Base-by-base conservation (phyloP, 2,329 filamentous ascomycete genomes). In the Stagonosporopsis vannaccii region DNA sequence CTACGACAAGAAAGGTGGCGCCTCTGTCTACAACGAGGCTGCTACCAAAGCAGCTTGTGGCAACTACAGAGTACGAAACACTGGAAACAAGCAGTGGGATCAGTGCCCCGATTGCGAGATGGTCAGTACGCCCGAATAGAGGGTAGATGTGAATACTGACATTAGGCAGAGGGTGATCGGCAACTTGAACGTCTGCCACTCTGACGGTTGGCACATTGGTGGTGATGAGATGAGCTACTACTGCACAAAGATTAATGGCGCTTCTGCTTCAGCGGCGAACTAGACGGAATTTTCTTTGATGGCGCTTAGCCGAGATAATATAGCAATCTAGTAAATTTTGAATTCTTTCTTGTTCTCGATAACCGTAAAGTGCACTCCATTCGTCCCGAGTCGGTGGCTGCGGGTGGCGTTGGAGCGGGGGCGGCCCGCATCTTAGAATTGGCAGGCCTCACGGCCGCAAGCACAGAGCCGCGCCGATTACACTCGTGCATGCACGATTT, bases 211-310 rank as follows among this genome's bases (percentile, higher is more conserved):
- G 49, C 68, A 73, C 45, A 65, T 73, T 40, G 70, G 70, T 17
- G 70, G 70, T 19, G 68, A 72, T 19, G 70, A 73, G 51, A 19
- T 69, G 25, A 54, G 55, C 30, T 59, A 70, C 48, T 73, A 73
- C 41, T 73, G 70, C 58, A 11, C 33, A 4, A 54, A 60, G 25
- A 20, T 65, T 33, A 61, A 66, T 20, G 62, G 64, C 15, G 68
- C 68, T 32, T 41, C 36, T 4, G 56, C 48, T 4, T 60, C 62
- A 7, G 25, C 58, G 35, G 59, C 62, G 6, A 52, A 51, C 23
- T 62, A 43, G 33, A 39, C n/a, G 20, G 19, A 6, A 17, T 4
- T 36, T 12, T 4, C 9, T 20, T 20, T 12, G 7, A 36, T 36
- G 20, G 35, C 17, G 35, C 35, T 20, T 8, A 37, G 8, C 7